Base-by-base conservation (phyloP, 75 land plant species). In the Cryptomeria japonica region DNA sequence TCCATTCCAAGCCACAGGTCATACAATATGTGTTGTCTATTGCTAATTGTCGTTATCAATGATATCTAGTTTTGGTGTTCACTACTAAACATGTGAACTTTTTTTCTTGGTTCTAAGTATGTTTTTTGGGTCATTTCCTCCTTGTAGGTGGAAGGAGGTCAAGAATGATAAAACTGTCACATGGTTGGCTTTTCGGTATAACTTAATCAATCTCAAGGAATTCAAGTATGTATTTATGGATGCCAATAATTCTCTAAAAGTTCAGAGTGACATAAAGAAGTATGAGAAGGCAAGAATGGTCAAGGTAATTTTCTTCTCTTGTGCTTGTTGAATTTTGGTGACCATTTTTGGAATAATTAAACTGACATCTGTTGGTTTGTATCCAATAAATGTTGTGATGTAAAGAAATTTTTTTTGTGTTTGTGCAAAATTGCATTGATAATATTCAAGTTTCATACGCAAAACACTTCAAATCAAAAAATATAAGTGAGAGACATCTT, bases 101-200 rank as follows among this genome's bases (percentile, higher is more conserved):
- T 18, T 78, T 36, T 87, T 31, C 7, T 47, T 9, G 44, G 14
- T 79, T 42, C 25, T 39, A 11, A 80, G 19, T 39, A 42, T 36
- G 3, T 55, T 5, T 28, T 58, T 19, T 85, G 3, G 32, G 10
- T 31, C 28, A 16, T n/a, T 28, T 22, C 47, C 22, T 84, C 39
- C 86, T 86, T 86, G 47, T 92, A 98, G 99, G 36, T 98, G 99
- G 99, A 97, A 97, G 87, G 99, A 98, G 87, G 53, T 98, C 39
- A 91, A 92, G 83, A 95, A 98, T 90, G 99, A 98, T 86, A 97
- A 98, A 79, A 93, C 97, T 38, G 99, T 98, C 31, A 98, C 99
- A 85, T 98, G 99, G 99, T 92, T 98, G 58, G 99, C 99, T 64
- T 98, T 42, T 88, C 97, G 99, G 99, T 97, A 95, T 90, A 99